Percentiles rank a stretch among this genome's conserved stretches.
These are phyloP conservation scores for Coemansia sp. DNA, from an alignment of 192 early-diverging fungal species.

Conservation along the genomic window DNA sequence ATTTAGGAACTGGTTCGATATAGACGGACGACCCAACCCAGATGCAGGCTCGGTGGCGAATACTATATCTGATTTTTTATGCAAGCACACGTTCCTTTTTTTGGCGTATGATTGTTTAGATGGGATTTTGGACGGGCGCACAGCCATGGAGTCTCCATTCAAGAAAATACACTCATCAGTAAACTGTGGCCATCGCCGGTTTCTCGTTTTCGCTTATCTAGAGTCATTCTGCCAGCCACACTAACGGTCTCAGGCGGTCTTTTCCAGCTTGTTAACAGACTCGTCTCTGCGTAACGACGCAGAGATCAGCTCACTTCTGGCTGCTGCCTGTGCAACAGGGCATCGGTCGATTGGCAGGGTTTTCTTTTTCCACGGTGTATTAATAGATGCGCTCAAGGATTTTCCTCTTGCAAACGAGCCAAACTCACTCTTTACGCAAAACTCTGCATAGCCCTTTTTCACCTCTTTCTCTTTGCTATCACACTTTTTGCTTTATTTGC, in stretches of 20 bases:
- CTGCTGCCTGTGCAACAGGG: neutral
- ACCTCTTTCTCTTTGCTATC: neutral
- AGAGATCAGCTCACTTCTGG: neutral
- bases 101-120: neutral
- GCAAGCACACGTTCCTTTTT: neutral
- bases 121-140: neutral
- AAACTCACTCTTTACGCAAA: neutral
- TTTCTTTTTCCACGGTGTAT: neutral
- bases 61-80: neutral
- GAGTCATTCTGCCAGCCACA: neutral
- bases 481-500: neutral
- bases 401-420: neutral
- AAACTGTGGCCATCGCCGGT: neutral
- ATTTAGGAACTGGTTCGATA: neutral
- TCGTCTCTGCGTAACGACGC: neutral
- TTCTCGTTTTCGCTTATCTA: neutral
- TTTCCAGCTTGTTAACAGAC: neutral
- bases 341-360: slow-evolving; percentile 2
- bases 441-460: neutral
- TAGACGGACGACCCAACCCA: no score
- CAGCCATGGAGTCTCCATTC: neutral
- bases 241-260: no score
- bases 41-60: neutral
- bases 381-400: neutral
- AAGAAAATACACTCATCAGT: neutral